Evolutionary conservation across 805 yeast genomes (phyloP), one percentile per base, ranked within the genome.

Genomic region (Starmera amethionina): DNA sequence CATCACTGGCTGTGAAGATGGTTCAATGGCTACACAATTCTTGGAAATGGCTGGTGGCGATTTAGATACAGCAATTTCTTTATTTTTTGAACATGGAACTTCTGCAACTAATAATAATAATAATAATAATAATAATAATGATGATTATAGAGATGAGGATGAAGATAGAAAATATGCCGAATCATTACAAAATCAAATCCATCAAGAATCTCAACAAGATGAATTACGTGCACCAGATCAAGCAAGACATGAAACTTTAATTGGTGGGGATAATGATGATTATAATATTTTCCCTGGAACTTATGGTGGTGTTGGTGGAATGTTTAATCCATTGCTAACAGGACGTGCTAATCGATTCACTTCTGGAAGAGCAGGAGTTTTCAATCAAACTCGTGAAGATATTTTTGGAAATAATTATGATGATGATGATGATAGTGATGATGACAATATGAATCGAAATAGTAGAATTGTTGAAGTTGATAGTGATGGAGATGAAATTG

Each of bases 41-140:
- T 59, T 93, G 16, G 88, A 81, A 22, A 78, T 90, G 64, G 72
- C 90, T 5, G 88, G 81, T 38, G 77, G 77, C 36, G 76, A 86
- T 56, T 56, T 90, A 30, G 95, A 89, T 42, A 73, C 77, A 16
- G 97, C 98, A 0, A 84, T 93, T 8, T 77, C 87, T 12, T 65
- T 93, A 35, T 93, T 65, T 59, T 80, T 83, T 62, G 97, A 93
- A 48, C 73, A 72, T 48, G 79, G 79, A 25, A 36, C 40, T 29
- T 34, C 35, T 11, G 3, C 25, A 11, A 10, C 14, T 9, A 16
- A 9, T 11, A 35, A 5, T 27, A 8, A 15, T 22, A n/a, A 36
- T 12, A 33, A 35, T 32, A 44, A 42, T 6, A 36, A 34, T 11
- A 22, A 18, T 4, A 40, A 8, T 16, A 16, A n/a, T 22, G 25